Evolutionary conservation across 495 filamentous ascomycete species (phyloP).

Genomic region (Astrothelium macrocarpum): DNA sequence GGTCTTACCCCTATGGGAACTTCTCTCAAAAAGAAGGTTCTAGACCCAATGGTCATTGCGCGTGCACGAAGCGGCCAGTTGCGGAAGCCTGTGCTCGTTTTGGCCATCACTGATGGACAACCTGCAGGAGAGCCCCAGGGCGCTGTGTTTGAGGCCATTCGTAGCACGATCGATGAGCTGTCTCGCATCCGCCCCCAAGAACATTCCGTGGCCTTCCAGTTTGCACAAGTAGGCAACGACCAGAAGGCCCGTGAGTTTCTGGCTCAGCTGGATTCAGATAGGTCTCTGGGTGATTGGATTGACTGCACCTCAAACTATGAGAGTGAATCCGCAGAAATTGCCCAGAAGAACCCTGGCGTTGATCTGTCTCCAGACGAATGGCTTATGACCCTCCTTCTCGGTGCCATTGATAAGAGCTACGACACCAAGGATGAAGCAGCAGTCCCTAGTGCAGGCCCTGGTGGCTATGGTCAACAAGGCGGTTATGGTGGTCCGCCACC

Average conservation of each 20-base stretch:
- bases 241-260: conserved; percentile 56
- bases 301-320: conserved; percentile 68
- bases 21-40: conserved; percentile 49
- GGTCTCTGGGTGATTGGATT: conserved; percentile 50
- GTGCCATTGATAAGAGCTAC: conserved; percentile 56
- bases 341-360: conserved; percentile 43
- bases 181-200: conserved; percentile 37
- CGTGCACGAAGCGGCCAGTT: conserved; percentile 42
- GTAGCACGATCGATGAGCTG: conserved; percentile 39
- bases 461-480: conserved; percentile 22
- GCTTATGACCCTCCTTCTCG: conserved; percentile 63
- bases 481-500: conserved; percentile 14
- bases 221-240: conserved; percentile 67
- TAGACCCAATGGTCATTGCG: conserved; percentile 49
- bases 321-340: conserved; percentile 57
- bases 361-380: conserved; percentile 57
- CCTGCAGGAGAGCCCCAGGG: conserved; percentile 46
- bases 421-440: conserved; percentile 52
- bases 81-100: conserved; percentile 57
- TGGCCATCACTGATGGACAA: conserved; percentile 63
- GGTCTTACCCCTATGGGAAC: conserved; percentile 63
- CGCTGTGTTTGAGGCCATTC: conserved; percentile 43
- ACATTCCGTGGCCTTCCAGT: conserved; percentile 54
- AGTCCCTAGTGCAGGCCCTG: conserved; percentile 10
- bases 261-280: conserved; percentile 51